These are phyloP conservation scores for Tylopilus orsonianus DNA, from an alignment of 1,284 basidiomycete species.

Conservation along the genomic window DNA sequence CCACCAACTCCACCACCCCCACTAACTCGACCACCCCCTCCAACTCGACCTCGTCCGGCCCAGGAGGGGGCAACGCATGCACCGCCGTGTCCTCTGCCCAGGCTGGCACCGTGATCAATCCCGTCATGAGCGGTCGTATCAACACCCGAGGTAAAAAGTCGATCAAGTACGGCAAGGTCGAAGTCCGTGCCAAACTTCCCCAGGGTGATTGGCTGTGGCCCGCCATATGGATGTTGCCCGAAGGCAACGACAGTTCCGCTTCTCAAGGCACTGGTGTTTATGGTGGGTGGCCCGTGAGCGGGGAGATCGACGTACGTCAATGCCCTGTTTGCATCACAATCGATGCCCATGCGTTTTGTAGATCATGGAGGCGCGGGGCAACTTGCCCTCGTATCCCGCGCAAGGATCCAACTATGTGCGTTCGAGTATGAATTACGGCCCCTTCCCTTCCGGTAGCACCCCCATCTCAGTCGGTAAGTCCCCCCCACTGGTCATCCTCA, in stretches of 20 bases:
- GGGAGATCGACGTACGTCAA: constrained; percentile 65
- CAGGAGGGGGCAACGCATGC: constrained; percentile 31
- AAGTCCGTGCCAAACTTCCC: constrained; percentile 50
- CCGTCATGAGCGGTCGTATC: constrained; percentile 73
- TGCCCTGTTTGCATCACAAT: background rate
- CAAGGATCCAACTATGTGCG: constrained; percentile 74
- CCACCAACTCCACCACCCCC: constrained; percentile 24
- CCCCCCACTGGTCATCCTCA: constrained; percentile 17
- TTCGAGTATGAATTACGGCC: constrained; percentile 78
- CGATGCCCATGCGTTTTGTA: constrained; percentile 30
- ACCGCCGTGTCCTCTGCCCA: constrained; percentile 61
- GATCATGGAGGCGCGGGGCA: constrained; percentile 75
- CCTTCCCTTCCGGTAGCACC: constrained; percentile 39
- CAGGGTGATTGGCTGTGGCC: constrained; percentile 78
- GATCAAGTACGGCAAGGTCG: constrained; percentile 72
- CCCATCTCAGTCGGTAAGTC: constrained; percentile 52
- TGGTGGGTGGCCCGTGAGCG: constrained; percentile 72
- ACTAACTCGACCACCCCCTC: constrained; percentile 24
- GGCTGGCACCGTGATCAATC: constrained; percentile 71
- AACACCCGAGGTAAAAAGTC: constrained; percentile 62
- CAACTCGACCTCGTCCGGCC: constrained; percentile 24
- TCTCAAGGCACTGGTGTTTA: constrained; percentile 45
- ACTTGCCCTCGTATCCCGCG: constrained; percentile 57
- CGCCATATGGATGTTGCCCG: constrained; percentile 81
- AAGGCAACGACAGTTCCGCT: constrained; percentile 38